Percentiles rank a stretch among this genome's conserved stretches.
These are phyloP conservation scores for Biscutella auriculata DNA, from an alignment of 441 rosid genomes.

Conservation along the genomic window DNA sequence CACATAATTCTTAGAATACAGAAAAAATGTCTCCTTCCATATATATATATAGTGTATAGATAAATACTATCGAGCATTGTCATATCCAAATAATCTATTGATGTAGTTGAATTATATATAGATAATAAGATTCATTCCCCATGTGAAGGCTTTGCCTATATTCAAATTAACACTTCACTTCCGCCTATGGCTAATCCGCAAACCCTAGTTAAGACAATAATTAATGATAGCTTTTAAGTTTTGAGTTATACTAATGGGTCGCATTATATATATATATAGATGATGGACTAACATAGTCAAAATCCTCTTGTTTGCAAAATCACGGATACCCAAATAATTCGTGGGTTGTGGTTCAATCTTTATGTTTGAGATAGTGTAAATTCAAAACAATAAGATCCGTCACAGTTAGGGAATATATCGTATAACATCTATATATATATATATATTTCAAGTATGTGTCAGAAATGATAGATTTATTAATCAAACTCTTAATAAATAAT, in stretches of 20 bases:
- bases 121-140: conserved; percentile 17
- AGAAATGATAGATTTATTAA: too few relatives aligned
- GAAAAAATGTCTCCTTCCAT: conserved; percentile 8
- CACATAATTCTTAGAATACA: conserved; percentile 7
- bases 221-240: not conserved
- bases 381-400: too few relatives aligned
- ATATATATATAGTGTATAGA: not conserved
- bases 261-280: too few relatives aligned
- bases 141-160: conserved; percentile 13
- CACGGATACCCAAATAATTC: too few relatives aligned
- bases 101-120: not conserved
- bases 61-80: not conserved
- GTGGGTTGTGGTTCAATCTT: too few relatives aligned
- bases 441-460: too few relatives aligned
- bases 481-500: too few relatives aligned
- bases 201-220: not conserved
- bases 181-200: conserved; percentile 16
- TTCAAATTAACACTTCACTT: conserved; percentile 14
- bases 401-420: too few relatives aligned
- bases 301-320: too few relatives aligned
- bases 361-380: too few relatives aligned
- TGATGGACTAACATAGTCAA: too few relatives aligned
- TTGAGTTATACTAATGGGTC: not conserved
- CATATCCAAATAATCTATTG: not conserved
- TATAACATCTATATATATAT: too few relatives aligned